These are phyloP conservation scores for Cyclostephanos tholiformis DNA, from an alignment of 108 stramenopile genomes.

Conservation along the genomic window DNA sequence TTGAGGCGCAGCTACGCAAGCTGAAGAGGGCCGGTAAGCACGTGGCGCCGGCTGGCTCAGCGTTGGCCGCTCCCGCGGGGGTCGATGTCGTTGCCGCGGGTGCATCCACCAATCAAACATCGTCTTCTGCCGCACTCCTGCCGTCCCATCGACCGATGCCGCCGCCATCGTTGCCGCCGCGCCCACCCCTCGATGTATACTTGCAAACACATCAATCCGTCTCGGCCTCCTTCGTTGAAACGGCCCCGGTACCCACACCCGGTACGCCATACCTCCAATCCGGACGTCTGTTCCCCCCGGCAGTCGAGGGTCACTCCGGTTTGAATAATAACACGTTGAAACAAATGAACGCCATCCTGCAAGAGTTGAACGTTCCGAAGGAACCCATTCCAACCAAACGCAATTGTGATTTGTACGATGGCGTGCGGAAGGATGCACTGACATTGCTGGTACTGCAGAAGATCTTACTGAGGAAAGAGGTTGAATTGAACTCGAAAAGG, in stretches of 20 bases:
- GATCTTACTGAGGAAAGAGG: constrained; percentile 74
- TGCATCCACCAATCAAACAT: not conserved
- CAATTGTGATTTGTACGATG: constrained; percentile 87
- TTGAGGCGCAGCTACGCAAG: constrained; percentile 85
- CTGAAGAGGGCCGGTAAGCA: constrained; percentile 80
- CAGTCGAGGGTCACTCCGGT: constrained; percentile 62
- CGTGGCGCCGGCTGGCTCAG: constrained; percentile 54
- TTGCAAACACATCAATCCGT: constrained; percentile 15
- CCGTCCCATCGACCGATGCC: not conserved
- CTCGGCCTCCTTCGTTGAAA: constrained; percentile 40
- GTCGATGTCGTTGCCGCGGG: constrained; percentile 1
- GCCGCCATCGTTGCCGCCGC: constrained; percentile 23
- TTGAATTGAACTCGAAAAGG: constrained; percentile 61
- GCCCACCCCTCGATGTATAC: constrained; percentile 23
- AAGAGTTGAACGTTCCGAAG: constrained; percentile 67
- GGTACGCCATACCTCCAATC: constrained; percentile 88
- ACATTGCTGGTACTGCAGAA: constrained; percentile 81
- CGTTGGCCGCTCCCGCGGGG: constrained; percentile 12
- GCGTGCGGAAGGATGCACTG: constrained; percentile 78
- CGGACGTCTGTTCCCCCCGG: constrained; percentile 76
- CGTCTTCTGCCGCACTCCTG: constrained; percentile 1
- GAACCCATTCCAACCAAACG: constrained; percentile 80
- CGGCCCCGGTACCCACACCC: constrained; percentile 78
- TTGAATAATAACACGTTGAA: constrained; percentile 77
- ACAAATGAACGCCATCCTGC: constrained; percentile 74